These are phyloP conservation scores for Candida argentea DNA, from an alignment of 805 yeast genomes.

Conservation along the genomic window DNA sequence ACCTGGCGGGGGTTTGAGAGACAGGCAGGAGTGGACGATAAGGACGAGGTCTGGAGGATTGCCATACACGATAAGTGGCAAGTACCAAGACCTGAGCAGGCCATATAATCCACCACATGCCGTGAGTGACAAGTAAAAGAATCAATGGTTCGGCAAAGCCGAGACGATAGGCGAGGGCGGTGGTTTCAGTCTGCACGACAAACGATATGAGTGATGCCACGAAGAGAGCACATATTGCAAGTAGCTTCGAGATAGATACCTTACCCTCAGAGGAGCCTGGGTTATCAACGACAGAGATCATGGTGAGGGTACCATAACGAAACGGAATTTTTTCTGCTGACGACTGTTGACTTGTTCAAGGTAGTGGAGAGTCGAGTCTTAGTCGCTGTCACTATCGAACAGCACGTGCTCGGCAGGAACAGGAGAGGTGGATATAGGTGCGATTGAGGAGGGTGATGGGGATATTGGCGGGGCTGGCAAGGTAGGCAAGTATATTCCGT, in stretches of 20 bases:
- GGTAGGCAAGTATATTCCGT: too few relatives aligned
- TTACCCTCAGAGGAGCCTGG: too few relatives aligned
- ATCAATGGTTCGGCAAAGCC: conserved; percentile 63
- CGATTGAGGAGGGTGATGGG: too few relatives aligned
- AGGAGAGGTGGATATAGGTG: too few relatives aligned
- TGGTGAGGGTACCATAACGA: too few relatives aligned
- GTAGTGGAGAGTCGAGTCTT: conserved; percentile 7
- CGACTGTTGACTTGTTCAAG: conserved; percentile 24
- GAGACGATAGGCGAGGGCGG: conserved; percentile 52
- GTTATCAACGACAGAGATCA: too few relatives aligned
- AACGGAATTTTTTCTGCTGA: too few relatives aligned
- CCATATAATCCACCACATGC: conserved; percentile 67
- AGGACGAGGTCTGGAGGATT: conserved; percentile 10
- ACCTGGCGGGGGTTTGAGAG: conserved; percentile 7
- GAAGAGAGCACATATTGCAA: too few relatives aligned
- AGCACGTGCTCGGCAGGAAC: conserved; percentile 1
- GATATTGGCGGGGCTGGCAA: too few relatives aligned
- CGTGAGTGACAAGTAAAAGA: conserved; percentile 60
- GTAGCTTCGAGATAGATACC: too few relatives aligned
- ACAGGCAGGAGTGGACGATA: too few relatives aligned
- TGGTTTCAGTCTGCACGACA: conserved; percentile 72
- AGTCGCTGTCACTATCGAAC: neutral
- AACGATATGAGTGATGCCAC: conserved; percentile 40
- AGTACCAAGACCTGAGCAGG: conserved; percentile 51
- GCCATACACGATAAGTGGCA: conserved; percentile 35